A percentile compares a stretch with the other conserved stretches of the same genome.
phyloP scores from a whole-genome alignment of 1,284 basidiomycete species.

The Termitomyces sp. region DNA sequence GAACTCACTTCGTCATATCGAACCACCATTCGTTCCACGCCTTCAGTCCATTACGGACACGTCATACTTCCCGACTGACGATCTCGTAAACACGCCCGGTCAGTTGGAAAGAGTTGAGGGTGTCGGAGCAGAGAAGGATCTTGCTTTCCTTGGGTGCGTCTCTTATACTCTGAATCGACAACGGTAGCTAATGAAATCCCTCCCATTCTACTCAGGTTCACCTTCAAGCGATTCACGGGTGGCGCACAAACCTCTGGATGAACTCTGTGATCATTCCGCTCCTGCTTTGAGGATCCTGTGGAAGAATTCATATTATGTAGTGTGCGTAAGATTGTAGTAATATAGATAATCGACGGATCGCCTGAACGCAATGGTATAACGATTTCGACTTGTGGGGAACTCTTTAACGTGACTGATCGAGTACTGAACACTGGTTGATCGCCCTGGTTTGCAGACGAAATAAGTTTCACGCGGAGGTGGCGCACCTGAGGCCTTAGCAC shows the following conservation, averaged over 20 bases:
- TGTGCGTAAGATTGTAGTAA: conserved; percentile 12
- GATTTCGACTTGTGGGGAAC: not conserved
- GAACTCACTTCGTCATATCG: conserved; percentile 85
- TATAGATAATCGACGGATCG: conserved; percentile 1
- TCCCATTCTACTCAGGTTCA: conserved; percentile 51
- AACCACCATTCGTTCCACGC: conserved; percentile 93
- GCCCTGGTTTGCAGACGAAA: not conserved
- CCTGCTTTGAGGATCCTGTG: not conserved
- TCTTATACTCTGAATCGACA: not conserved
- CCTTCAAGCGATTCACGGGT: conserved; percentile 75
- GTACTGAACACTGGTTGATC: not conserved
- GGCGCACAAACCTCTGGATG: conserved; percentile 23
- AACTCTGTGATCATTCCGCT: not conserved
- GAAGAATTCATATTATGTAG: not conserved
- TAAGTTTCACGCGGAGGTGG: not conserved
- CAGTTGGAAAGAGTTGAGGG: conserved; percentile 67
- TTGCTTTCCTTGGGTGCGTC: conserved; percentile 87
- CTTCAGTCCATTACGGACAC: conserved; percentile 92
- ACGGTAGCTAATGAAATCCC: not conserved
- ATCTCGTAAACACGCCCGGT: conserved; percentile 81
- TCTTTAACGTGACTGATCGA: no score
- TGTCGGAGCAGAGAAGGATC: conserved; percentile 77
- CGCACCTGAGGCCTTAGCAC: not conserved
- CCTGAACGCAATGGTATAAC: conserved; percentile 4
- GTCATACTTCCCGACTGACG: conserved; percentile 96